Evolutionary conservation across 805 yeast species (phyloP).

Genomic region (Hyphopichia homilentoma): DNA sequence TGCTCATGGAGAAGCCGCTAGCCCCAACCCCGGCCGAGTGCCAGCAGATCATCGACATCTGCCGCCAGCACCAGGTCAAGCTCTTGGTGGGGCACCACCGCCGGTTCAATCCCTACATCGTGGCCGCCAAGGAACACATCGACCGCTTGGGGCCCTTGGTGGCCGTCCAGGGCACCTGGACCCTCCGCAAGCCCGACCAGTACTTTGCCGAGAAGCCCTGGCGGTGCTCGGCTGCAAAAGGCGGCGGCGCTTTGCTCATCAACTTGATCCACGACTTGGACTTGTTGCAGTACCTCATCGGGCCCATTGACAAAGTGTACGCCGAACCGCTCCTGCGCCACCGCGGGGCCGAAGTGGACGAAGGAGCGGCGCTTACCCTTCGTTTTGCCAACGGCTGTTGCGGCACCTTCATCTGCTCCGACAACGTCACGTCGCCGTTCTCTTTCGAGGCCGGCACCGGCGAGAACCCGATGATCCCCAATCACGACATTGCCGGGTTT

Average conservation of each 20-base stretch:
- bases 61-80: slow-evolving; percentile 21
- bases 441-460: slow-evolving; percentile 42
- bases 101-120: slow-evolving; percentile 39
- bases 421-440: slow-evolving; percentile 38
- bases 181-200: slow-evolving; percentile 29
- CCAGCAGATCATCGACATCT: slow-evolving; percentile 25
- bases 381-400: slow-evolving; percentile 34
- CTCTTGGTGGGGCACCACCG: slow-evolving; percentile 42
- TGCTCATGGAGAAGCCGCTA: slow-evolving; percentile 39
- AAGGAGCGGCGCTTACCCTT: slow-evolving; percentile 39
- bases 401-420: slow-evolving; percentile 41
- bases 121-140: slow-evolving; percentile 33
- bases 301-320: slow-evolving; percentile 35
- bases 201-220: slow-evolving; percentile 36
- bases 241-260: slow-evolving; percentile 40
- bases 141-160: slow-evolving; percentile 26
- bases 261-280: slow-evolving; percentile 42
- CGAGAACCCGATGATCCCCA: slow-evolving; percentile 40
- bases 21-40: slow-evolving; percentile 33
- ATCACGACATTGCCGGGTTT: slow-evolving; percentile 27
- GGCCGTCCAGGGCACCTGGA: slow-evolving; percentile 42
- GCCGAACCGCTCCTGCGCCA: slow-evolving; percentile 35
- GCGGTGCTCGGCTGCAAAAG: slow-evolving; percentile 30
- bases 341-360: slow-evolving; percentile 29
- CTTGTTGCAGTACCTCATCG: slow-evolving; percentile 36